Conservation (phyloP, 441 rosid species). For the Croton setiger region DNA sequence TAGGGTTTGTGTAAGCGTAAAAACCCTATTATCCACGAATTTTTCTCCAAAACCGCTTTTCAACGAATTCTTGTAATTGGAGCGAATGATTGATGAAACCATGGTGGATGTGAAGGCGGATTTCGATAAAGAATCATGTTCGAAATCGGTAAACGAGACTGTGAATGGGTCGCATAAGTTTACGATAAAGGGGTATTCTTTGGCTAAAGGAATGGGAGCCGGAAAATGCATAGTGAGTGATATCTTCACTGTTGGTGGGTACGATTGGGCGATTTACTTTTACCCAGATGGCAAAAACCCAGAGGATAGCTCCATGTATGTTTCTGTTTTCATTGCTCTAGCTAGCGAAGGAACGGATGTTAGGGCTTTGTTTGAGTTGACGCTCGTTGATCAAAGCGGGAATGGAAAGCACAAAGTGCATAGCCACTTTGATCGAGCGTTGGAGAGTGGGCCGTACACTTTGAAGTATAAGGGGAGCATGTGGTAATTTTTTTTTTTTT, state of each 20-base stretch:
- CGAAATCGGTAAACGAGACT: conserved; percentile 30
- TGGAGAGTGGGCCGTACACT: conserved; percentile 59
- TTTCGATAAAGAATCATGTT: conserved; percentile 19
- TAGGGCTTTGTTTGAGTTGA: conserved; percentile 34
- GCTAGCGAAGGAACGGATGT: conserved; percentile 38
- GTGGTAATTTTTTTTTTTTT: conserved; percentile 45
- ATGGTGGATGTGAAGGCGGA: conserved; percentile 21
- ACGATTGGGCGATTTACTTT: conserved; percentile 35
- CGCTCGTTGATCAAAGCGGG: conserved; percentile 35
- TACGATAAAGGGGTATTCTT: conserved; percentile 29
- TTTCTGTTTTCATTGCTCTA: conserved; percentile 33
- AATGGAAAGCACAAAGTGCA: conserved; percentile 34
- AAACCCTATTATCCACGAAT: neutral
- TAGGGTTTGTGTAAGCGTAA: conserved; percentile 12
- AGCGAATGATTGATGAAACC: conserved; percentile 15
- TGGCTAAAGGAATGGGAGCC: conserved; percentile 34
- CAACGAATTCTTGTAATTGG: neutral
- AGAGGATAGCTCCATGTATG: conserved; percentile 30
- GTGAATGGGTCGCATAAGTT: conserved; percentile 32
- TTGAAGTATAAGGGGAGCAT: conserved; percentile 88
- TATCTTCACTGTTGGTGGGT: conserved; percentile 30
- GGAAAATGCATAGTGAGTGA: conserved; percentile 33
- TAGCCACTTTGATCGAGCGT: conserved; percentile 33
- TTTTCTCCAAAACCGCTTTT: neutral
- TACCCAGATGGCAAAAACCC: conserved; percentile 35